Evolutionary conservation across 2,329 filamentous ascomycete genomes (phyloP).

Genomic region (Fusarium nanum): DNA sequence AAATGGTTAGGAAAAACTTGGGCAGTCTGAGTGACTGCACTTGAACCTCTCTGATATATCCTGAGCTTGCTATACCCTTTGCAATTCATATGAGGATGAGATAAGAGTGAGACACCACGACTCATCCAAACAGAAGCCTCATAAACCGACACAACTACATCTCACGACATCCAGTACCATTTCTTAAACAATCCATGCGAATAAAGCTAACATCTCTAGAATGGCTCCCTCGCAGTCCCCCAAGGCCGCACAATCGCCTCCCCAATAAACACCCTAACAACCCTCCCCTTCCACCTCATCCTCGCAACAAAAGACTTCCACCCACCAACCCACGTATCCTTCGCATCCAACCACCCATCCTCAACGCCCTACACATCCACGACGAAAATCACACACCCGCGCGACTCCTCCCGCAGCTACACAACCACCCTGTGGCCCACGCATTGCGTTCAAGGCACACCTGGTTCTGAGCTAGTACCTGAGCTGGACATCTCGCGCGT

Average conservation of each 20-base stretch:
- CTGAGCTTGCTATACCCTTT: background rate
- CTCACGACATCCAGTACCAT: background rate
- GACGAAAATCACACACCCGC: slow-evolving; percentile 74
- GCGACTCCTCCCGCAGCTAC: slow-evolving; percentile 71
- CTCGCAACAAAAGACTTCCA: slow-evolving; percentile 96
- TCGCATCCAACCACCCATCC: slow-evolving; percentile 80
- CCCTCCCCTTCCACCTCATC: slow-evolving; percentile 76
- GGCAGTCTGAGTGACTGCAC: no score
- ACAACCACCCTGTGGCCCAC: slow-evolving; percentile 83
- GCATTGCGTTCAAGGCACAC: slow-evolving; percentile 83
- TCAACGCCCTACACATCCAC: slow-evolving; percentile 75
- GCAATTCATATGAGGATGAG: background rate
- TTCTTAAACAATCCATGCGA: no score
- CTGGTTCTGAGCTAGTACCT: slow-evolving; percentile 77
- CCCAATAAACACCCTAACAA: slow-evolving; percentile 79
- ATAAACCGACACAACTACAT: no score
- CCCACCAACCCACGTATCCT: slow-evolving; percentile 85
- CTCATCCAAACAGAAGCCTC: background rate
- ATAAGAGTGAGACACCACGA: background rate
- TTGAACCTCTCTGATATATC: background rate
- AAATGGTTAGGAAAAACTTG: rapidly evolving
- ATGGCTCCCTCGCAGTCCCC: slow-evolving; percentile 85
- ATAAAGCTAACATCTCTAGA: slow-evolving; percentile 60
- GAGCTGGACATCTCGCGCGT: slow-evolving; percentile 73
- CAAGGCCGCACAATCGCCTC: slow-evolving; percentile 76